These are phyloP conservation scores for Tausonia pullulans DNA, from an alignment of 1,284 basidiomycete genomes.

Conservation along the genomic window DNA sequence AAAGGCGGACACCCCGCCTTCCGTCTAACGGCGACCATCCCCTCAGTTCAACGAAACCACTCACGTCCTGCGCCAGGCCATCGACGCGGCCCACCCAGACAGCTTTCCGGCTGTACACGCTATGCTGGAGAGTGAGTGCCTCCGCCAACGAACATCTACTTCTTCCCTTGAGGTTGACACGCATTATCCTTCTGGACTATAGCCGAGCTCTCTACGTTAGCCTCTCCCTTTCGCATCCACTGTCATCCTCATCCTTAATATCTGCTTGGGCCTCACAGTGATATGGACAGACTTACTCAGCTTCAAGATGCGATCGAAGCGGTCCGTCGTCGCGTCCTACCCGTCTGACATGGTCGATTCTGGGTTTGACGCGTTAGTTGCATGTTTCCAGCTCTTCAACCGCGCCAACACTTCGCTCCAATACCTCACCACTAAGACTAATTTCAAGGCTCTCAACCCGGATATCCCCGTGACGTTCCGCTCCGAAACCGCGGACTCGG, in stretches of 20 bases:
- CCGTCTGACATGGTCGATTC: background rate
- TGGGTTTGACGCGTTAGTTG: background rate
- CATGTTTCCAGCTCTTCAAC: slow-evolving; percentile 27
- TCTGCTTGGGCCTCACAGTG: background rate
- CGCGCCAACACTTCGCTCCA: slow-evolving; percentile 34
- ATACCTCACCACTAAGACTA: slow-evolving; percentile 32
- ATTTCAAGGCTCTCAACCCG: slow-evolving; percentile 30
- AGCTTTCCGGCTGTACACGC: no score
- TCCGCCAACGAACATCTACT: no score
- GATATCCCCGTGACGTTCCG: slow-evolving; percentile 29
- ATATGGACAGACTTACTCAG: slow-evolving; percentile 21
- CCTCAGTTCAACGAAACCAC: no score
- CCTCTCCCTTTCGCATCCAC: background rate
- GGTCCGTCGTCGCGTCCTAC: slow-evolving; percentile 21
- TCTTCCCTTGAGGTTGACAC: no score
- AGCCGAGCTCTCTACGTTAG: slow-evolving; percentile 14
- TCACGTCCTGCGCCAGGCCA: no score
- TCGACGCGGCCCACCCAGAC: no score
- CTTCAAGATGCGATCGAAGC: slow-evolving; percentile 36
- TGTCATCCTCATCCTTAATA: background rate
- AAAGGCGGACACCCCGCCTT: no score
- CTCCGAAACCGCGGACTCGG: slow-evolving; percentile 25
- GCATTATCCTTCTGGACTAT: no score
- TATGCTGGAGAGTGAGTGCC: no score
- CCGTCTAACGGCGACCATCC: no score